Percentiles rank a stretch among this genome's conserved stretches.
phyloP scores from a whole-genome alignment of 2,329 filamentous ascomycete species.

The Aureobasidium zeae region DNA sequence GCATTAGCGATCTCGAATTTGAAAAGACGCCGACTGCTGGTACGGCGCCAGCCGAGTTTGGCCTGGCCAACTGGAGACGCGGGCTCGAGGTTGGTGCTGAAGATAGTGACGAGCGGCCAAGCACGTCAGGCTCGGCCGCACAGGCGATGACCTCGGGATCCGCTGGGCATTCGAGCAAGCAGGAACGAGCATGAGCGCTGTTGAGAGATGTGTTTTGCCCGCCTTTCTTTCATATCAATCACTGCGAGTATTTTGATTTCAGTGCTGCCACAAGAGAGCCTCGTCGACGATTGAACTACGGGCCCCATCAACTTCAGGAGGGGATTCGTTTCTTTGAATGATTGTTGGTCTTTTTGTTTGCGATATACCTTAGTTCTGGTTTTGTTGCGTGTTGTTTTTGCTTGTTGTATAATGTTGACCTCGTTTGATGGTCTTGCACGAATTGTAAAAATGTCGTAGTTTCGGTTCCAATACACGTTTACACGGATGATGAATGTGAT shows the following conservation, averaged over 20 bases:
- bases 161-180: neutral
- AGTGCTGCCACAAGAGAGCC: too few relatives aligned
- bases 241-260: too few relatives aligned
- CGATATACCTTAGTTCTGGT: conserved; percentile 14
- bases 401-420: neutral
- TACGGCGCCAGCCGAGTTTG: conserved; percentile 10
- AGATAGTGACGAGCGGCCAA: neutral
- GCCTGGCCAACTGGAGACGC: conserved; percentile 10
- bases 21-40: conserved; percentile 14
- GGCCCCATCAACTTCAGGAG: too few relatives aligned
- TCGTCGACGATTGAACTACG: too few relatives aligned
- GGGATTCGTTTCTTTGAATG: neutral
- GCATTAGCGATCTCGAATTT: conserved; percentile 57
- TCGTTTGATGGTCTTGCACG: neutral
- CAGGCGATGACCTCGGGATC: neutral
- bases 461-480: neutral
- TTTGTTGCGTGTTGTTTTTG: neutral
- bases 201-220: too few relatives aligned
- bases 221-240: too few relatives aligned
- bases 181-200: conserved; percentile 2
- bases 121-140: conserved; percentile 9
- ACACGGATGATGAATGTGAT: neutral
- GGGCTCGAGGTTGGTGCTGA: conserved; percentile 6
- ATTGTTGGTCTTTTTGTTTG: conserved; percentile 10
- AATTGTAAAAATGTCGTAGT: neutral